A percentile compares a stretch with the other conserved stretches of the same genome.
Conservation (phyloP, 2,329 filamentous ascomycete species). For the Diplodia seriata region DNA sequence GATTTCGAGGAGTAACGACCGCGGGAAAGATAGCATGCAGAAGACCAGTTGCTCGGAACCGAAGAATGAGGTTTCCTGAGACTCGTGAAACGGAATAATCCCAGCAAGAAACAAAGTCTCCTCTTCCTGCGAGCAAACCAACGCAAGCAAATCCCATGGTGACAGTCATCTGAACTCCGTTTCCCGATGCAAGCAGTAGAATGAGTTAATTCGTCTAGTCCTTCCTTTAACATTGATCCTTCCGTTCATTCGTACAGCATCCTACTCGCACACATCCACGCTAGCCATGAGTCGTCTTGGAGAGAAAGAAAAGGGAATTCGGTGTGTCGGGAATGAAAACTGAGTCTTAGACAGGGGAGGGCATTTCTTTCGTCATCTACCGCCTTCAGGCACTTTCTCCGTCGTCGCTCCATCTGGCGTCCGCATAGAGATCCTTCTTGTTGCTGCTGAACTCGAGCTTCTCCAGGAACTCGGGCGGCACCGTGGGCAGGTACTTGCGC, state of each 20-base stretch:
- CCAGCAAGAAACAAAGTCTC: neutral
- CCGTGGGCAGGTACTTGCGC: conserved; percentile 92
- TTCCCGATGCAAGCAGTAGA: conserved; percentile 25
- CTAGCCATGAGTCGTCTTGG: conserved; percentile 15
- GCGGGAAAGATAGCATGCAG: neutral
- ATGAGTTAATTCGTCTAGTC: conserved; percentile 25
- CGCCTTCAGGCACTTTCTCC: conserved; percentile 19
- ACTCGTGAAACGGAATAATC: neutral
- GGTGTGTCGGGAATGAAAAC: neutral
- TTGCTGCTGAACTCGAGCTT: conserved; percentile 72
- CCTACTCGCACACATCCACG: conserved; percentile 18
- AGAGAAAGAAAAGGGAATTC: conserved; percentile 10
- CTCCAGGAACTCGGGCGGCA: conserved; percentile 89
- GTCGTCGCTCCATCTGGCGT: conserved; percentile 32
- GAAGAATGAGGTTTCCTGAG: conserved; percentile 8
- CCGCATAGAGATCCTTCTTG: conserved; percentile 27
- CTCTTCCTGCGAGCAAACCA: neutral
- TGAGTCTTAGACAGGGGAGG: neutral
- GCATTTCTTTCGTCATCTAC: neutral
- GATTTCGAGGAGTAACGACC: conserved; percentile 2
- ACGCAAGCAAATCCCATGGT: conserved; percentile 4
- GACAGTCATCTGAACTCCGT: conserved; percentile 20
- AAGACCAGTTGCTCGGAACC: neutral
- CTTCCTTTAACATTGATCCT: conserved; percentile 16
- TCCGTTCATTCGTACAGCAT: conserved; percentile 16